Percentiles rank a stretch among this genome's conserved stretches.
These are phyloP conservation scores for Neonothopanus nambi DNA, from an alignment of 1,284 basidiomycete species.

Conservation along the genomic window DNA sequence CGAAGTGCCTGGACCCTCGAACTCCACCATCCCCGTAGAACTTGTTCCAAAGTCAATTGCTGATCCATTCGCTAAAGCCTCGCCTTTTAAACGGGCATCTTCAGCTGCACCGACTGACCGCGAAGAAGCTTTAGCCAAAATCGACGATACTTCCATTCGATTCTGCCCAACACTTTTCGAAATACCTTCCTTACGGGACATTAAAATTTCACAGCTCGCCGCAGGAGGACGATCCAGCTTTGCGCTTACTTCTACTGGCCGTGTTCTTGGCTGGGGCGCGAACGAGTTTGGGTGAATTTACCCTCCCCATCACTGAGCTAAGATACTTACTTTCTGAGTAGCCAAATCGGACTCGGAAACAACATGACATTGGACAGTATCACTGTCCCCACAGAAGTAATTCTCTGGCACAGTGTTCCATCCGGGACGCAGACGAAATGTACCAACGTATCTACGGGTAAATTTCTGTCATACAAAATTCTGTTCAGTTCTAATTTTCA, in stretches of 20 bases:
- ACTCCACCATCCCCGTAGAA: conserved; percentile 46
- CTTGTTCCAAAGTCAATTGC: conserved; percentile 57
- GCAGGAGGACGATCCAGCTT: conserved; percentile 79
- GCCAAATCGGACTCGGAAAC: conserved; percentile 82
- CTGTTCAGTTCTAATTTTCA: conserved; percentile 9
- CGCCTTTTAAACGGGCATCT: conserved; percentile 35
- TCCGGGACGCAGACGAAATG: conserved; percentile 61
- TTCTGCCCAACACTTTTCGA: conserved; percentile 81
- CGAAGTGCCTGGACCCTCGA: conserved; percentile 43
- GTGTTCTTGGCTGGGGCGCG: conserved; percentile 88
- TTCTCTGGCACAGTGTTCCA: conserved; percentile 63
- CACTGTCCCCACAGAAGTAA: conserved; percentile 84
- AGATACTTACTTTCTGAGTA: conserved; percentile 25
- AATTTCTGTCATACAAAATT: conserved; percentile 17
- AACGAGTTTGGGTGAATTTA: conserved; percentile 74
- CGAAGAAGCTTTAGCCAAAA: conserved; percentile 33
- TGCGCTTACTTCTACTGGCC: conserved; percentile 65
- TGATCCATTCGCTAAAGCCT: conserved; percentile 50
- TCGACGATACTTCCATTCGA: conserved; percentile 55
- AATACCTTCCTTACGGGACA: conserved; percentile 72
- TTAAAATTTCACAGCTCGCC: conserved; percentile 70
- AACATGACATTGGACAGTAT: conserved; percentile 72
- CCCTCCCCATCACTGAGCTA: not conserved
- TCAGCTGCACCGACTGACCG: conserved; percentile 18
- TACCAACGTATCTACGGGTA: conserved; percentile 65